phyloP scores from a whole-genome alignment of 2,329 filamentous ascomycete species.

The Fusarium phyllophilum region DNA sequence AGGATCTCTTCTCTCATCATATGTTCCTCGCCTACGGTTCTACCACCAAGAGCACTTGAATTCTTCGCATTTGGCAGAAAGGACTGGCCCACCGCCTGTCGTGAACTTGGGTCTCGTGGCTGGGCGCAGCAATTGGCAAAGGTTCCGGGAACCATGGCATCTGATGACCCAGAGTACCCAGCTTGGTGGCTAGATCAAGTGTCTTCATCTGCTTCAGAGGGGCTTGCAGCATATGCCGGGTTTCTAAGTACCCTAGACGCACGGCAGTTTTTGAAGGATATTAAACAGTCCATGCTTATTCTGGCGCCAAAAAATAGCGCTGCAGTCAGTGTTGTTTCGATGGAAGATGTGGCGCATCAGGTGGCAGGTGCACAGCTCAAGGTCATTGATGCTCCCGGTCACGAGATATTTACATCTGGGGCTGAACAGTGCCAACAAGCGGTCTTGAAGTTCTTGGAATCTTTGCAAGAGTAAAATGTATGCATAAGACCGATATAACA shows the following conservation, averaged over 20 bases:
- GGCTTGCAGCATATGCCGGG: neutral
- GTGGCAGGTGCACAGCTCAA: neutral
- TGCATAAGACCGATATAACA: neutral
- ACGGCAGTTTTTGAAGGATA: neutral
- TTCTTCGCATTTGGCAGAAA: neutral
- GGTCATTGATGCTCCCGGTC: neutral
- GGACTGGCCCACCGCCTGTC: neutral
- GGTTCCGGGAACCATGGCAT: neutral
- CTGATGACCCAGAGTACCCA: neutral
- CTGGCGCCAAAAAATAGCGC: neutral
- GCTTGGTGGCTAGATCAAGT: neutral
- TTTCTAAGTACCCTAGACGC: neutral
- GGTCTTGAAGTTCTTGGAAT: neutral
- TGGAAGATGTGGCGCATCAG: neutral
- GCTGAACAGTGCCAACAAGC: neutral
- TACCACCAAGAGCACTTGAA: neutral
- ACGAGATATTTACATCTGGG: neutral
- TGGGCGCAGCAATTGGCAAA: neutral
- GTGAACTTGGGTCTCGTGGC: neutral
- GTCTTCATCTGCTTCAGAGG: neutral
- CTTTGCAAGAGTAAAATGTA: neutral
- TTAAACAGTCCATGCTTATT: neutral
- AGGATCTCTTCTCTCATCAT: neutral
- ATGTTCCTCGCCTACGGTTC: neutral
- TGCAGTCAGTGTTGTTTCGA: neutral